Evolutionary conservation across 345 rosid species (phyloP), one percentile per base, ranked within the genome.

Genomic region (Salix caprea): DNA sequence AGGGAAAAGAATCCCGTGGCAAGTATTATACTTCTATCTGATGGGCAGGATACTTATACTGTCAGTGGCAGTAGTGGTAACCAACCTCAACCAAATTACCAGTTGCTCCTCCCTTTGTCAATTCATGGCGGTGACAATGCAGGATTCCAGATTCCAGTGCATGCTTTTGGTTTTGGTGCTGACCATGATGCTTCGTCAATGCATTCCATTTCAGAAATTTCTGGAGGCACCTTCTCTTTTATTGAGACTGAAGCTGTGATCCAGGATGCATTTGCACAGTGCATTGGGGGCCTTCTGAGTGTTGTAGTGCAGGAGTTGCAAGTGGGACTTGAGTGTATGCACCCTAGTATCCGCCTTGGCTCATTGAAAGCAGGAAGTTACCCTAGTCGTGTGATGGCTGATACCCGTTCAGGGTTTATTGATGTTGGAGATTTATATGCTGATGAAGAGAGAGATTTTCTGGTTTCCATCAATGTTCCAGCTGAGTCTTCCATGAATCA

Each of bases 191-290:
- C 99, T 75, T 89, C 92, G 7, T 86, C 89, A 8, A 90, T 94
- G 99, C 98, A 94, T 87, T 92, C 94, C 26, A 88, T 96, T 64
- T 92, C 98, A 32, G 95, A 96, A 81, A 86, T 77, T 44, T 92
- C 98, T 13, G 95, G 98, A 30, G 99, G 99, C 37, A 96, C 98
- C 0, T 96, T 96, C 85, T 94, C 98, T 42, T 94, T 96, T 78
- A 94, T 94, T 4, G 99, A 94, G 86, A 89, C 91, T 0, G 99
- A 92, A 79, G 85, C 92, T 71, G 90, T 87, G 76, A 92, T 96
- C 62, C 99, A 96, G 78, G 98, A 96, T 78, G 98, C 99, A 70
- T 93, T 94, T 84, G 99, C 99, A 19, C 98, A 96, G 81, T 94
- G 99, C 84, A 94, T 96, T 54, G 99, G 99, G 16, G 99, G 99